Conservation (phyloP, 2,329 filamentous ascomycete genomes). For the Aspergillus aculeatus region DNA sequence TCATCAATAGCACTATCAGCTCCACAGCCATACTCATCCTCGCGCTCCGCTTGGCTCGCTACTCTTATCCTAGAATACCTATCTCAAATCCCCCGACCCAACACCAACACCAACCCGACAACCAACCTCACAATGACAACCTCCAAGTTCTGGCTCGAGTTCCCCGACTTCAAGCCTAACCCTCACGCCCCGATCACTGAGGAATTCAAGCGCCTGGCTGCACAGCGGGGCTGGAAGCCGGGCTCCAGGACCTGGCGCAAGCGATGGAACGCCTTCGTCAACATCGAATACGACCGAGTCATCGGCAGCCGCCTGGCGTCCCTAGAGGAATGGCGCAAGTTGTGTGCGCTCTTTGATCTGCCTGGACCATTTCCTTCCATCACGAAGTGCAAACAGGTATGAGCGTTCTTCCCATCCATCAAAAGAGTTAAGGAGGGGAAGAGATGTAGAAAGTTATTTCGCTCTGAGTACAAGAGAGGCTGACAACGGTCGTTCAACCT, state of each 20-base stretch:
- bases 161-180: slow-evolving; percentile 17
- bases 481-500: not conserved
- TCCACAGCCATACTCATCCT: not conserved
- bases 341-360: slow-evolving; percentile 29
- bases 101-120: too few species aligned
- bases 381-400: slow-evolving; percentile 29
- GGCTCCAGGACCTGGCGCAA: slow-evolving; percentile 21
- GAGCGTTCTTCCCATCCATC: not conserved
- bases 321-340: slow-evolving; percentile 23
- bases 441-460: too few species aligned
- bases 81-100: too few species aligned
- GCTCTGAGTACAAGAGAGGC: not conserved
- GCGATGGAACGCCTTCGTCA: slow-evolving; percentile 24
- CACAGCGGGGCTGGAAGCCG: slow-evolving; percentile 20
- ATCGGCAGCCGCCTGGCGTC: slow-evolving; percentile 13
- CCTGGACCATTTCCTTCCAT: slow-evolving; percentile 19
- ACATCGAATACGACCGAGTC: slow-evolving; percentile 19
- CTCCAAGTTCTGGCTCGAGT: slow-evolving; percentile 14
- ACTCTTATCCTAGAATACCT: not conserved
- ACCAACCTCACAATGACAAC: not conserved
- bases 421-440: not conserved
- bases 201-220: slow-evolving; percentile 23
- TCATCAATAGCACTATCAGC: not conserved
- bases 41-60: not conserved
- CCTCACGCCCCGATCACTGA: slow-evolving; percentile 12